phyloP scores from a whole-genome alignment of 2,329 filamentous ascomycete genomes.

The Colletotrichum salicis region DNA sequence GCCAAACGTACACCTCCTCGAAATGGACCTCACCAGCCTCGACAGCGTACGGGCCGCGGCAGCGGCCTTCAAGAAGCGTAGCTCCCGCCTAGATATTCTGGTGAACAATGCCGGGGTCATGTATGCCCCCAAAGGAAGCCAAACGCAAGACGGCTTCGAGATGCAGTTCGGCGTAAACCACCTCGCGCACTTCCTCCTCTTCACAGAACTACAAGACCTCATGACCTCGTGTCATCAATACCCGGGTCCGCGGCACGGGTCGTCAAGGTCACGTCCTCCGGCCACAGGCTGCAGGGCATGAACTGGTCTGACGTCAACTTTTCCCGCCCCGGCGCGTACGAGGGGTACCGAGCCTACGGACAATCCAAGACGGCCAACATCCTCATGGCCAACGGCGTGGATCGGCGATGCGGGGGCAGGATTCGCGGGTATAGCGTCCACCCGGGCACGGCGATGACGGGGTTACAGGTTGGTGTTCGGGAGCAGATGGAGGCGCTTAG shows the following conservation, averaged over 20 bases:
- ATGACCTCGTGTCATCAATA: conserved; percentile 51
- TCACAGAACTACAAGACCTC: conserved; percentile 57
- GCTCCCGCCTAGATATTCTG: conserved; percentile 25
- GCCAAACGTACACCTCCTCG: conserved; percentile 42
- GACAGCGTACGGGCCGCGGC: conserved; percentile 41
- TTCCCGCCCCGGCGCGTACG: background rate
- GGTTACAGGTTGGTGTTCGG: background rate
- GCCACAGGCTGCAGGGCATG: conserved; percentile 48
- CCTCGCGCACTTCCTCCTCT: conserved; percentile 63
- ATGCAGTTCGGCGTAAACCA: conserved; percentile 63
- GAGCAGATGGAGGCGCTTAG: background rate
- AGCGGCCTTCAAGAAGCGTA: conserved; percentile 2
- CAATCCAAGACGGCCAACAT: conserved; percentile 59
- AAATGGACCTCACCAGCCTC: conserved; percentile 44
- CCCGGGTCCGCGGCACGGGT: conserved; percentile 56
- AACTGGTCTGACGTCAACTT: conserved; percentile 41
- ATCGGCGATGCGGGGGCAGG: conserved; percentile 41
- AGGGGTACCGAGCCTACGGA: conserved; percentile 48
- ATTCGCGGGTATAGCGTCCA: background rate
- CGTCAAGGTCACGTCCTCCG: conserved; percentile 55
- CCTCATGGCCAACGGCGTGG: conserved; percentile 58
- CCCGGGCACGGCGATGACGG: conserved; percentile 2
- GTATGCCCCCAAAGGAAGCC: conserved; percentile 13
- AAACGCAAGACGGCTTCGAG: conserved; percentile 38
- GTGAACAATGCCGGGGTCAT: conserved; percentile 37